Conservation (phyloP, 768 basidiomycete species). For the Dacryopinax primogenitus region DNA sequence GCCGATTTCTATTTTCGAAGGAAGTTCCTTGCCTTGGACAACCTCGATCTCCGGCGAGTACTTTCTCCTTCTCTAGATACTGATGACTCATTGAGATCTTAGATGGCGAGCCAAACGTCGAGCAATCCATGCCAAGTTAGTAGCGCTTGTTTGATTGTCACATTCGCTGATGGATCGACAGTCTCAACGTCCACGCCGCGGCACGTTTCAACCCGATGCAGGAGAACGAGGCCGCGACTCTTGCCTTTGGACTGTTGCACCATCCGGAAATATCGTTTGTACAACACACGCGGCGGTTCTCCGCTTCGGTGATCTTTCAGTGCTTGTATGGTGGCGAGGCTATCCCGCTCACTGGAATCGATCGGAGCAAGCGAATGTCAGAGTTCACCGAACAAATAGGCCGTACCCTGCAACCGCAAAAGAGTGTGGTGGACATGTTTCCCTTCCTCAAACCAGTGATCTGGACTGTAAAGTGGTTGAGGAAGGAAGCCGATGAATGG, state of each 20-base stretch:
- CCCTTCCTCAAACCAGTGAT: not conserved
- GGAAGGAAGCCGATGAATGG: constrained; percentile 2
- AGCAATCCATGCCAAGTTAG: not conserved
- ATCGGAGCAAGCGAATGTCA: not conserved
- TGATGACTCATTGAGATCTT: not conserved
- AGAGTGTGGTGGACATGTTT: not conserved
- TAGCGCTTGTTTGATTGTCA: not conserved
- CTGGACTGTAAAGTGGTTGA: not conserved
- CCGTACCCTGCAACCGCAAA: not conserved
- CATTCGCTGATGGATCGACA: not conserved
- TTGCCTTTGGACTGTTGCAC: not conserved
- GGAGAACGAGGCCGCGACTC: not conserved
- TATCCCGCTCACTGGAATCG: not conserved
- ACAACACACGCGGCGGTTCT: not conserved
- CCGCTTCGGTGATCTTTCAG: not conserved
- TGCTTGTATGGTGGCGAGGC: not conserved
- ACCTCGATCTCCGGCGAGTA: too few relatives aligned
- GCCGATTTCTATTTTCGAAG: too few relatives aligned
- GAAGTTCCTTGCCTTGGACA: too few relatives aligned
- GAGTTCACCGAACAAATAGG: not conserved
- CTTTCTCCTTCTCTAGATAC: not conserved
- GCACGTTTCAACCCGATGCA: not conserved
- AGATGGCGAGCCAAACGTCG: not conserved
- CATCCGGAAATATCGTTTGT: not conserved
- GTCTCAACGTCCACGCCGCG: not conserved